Conservation (phyloP, 83 land plant species). For the Diphasiastrum complanatum region DNA sequence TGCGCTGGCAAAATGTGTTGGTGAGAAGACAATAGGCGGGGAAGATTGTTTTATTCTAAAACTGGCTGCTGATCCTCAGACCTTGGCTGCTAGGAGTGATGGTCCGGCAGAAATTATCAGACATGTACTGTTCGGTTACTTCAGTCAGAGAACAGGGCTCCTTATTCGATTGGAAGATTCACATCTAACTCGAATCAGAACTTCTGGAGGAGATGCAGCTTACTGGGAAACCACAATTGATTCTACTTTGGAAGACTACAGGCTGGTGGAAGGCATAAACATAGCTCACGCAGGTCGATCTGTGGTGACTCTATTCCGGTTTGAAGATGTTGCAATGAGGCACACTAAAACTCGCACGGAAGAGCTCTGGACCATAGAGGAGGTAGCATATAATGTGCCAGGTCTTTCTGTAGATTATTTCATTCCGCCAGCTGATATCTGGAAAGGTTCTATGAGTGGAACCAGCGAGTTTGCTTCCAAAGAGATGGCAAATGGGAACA, state of each 20-base stretch:
- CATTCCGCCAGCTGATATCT: constrained; percentile 51
- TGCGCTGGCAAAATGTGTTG: constrained; percentile 33
- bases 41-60: constrained; percentile 59
- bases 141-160: constrained; percentile 49
- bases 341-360: constrained; percentile 51
- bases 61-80: constrained; percentile 39
- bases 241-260: constrained; percentile 46
- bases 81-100: constrained; percentile 44
- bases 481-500: constrained; percentile 28
- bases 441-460: constrained; percentile 31
- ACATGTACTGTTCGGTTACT: constrained; percentile 54
- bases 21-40: constrained; percentile 43
- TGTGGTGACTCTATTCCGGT: constrained; percentile 48
- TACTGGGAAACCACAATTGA: constrained; percentile 66
- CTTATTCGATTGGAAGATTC: constrained; percentile 49
- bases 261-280: constrained; percentile 43
- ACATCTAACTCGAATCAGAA: constrained; percentile 44
- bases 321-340: constrained; percentile 48
- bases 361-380: constrained; percentile 56
- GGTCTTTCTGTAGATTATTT: constrained; percentile 52
- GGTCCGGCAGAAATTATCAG: constrained; percentile 52
- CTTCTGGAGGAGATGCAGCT: constrained; percentile 42
- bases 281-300: constrained; percentile 54
- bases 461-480: constrained; percentile 32
- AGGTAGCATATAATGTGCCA: constrained; percentile 54